phyloP scores from a whole-genome alignment of 2,329 filamentous ascomycete genomes.

The Alternaria sp. region DNA sequence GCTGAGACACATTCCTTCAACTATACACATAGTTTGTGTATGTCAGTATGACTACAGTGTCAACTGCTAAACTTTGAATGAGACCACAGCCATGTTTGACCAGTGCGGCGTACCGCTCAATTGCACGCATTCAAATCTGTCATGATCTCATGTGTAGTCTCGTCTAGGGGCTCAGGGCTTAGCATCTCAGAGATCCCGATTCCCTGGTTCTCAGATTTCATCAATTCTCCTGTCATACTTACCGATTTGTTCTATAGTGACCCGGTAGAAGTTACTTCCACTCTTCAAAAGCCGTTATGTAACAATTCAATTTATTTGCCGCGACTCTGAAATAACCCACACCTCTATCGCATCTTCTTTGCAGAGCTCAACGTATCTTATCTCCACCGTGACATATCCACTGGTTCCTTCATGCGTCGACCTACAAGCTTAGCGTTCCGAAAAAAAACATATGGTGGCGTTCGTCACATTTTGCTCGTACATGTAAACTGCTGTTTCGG shows the following conservation, averaged over 20 bases:
- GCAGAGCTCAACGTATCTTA: background rate
- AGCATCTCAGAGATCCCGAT: background rate
- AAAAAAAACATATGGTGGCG: background rate
- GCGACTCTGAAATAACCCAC: background rate
- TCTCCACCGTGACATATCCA: background rate
- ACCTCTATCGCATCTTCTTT: background rate
- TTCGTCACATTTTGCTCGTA: background rate
- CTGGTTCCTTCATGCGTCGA: background rate
- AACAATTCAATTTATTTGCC: background rate
- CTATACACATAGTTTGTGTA: background rate
- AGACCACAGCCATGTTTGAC: background rate
- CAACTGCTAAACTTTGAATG: background rate
- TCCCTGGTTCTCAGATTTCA: background rate
- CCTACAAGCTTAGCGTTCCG: background rate
- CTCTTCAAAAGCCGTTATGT: background rate
- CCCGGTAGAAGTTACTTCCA: background rate
- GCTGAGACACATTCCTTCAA: slow-evolving; percentile 62
- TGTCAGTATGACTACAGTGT: background rate
- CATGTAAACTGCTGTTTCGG: background rate
- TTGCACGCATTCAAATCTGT: background rate
- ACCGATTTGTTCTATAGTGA: background rate
- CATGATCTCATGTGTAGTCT: background rate
- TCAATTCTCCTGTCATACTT: too few relatives aligned
- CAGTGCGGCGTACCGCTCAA: background rate
- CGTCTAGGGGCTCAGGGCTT: background rate